These are phyloP conservation scores for Rhinocladiella similis DNA, from an alignment of 2,329 filamentous ascomycete genomes.

Conservation along the genomic window DNA sequence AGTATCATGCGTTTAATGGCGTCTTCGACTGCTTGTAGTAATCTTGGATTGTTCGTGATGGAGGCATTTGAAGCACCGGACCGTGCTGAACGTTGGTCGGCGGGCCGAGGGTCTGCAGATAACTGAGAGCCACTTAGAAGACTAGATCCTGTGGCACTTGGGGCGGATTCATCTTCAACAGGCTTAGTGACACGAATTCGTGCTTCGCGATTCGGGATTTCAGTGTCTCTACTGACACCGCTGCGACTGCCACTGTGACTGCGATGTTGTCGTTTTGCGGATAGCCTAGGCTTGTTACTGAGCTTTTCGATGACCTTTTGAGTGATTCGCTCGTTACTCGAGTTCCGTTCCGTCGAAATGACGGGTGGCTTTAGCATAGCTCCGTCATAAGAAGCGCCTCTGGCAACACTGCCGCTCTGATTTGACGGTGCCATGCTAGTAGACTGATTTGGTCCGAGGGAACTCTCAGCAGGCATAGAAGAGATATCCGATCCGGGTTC, in stretches of 20 bases:
- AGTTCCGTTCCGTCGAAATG: conserved; percentile 60
- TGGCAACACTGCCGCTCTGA: conserved; percentile 45
- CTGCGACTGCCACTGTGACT: conserved; percentile 46
- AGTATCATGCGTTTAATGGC: conserved; percentile 86
- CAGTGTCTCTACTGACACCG: conserved; percentile 45
- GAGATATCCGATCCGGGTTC: conserved; percentile 82
- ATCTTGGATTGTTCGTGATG: conserved; percentile 80
- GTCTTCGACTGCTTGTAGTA: conserved; percentile 89
- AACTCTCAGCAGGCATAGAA: conserved; percentile 71
- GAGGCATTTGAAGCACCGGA: conserved; percentile 67
- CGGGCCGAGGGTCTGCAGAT: conserved; percentile 51
- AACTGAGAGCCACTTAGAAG: conserved; percentile 57
- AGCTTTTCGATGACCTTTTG: conserved; percentile 71
- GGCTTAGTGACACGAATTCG: conserved; percentile 51
- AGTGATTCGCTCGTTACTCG: conserved; percentile 66
- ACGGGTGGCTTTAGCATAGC: conserved; percentile 60
- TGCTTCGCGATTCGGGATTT: conserved; percentile 39
- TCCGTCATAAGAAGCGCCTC: conserved; percentile 36
- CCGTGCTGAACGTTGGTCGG: conserved; percentile 59
- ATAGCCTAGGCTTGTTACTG: conserved; percentile 49
- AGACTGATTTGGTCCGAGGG: conserved; percentile 58
- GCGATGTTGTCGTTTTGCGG: conserved; percentile 42
- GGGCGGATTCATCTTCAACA: conserved; percentile 52
- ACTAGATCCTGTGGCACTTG: conserved; percentile 61
- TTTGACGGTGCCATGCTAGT: conserved; percentile 31